Evolutionary conservation across 2,329 filamentous ascomycete genomes (phyloP).

Genomic region (Cladobotryum mycophilum): DNA sequence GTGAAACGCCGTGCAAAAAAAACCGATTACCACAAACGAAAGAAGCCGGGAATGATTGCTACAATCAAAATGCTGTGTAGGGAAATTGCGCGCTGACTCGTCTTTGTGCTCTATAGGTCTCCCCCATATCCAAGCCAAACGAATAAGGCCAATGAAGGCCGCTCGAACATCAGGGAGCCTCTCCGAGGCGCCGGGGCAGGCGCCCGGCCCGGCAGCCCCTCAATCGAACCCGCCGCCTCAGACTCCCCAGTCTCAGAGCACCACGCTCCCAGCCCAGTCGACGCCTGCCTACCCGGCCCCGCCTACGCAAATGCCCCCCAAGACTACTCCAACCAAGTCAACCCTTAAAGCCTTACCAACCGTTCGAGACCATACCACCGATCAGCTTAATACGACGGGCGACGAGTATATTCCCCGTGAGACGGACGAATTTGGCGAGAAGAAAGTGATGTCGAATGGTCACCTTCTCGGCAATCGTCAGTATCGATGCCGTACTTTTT

Average conservation of each 20-base stretch:
- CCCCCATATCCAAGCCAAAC: conserved; percentile 45
- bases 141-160: conserved; percentile 58
- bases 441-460: conserved; percentile 82
- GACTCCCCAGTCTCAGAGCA: conserved; percentile 47
- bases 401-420: conserved; percentile 96
- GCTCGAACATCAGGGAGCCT: conserved; percentile 41
- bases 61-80: not conserved
- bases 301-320: conserved; percentile 56
- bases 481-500: conserved; percentile 90
- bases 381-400: conserved; percentile 80
- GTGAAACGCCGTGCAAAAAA: conserved; percentile 25
- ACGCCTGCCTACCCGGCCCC: conserved; percentile 31
- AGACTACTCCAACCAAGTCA: conserved; percentile 72
- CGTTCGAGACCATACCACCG: conserved; percentile 93
- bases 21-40: not conserved
- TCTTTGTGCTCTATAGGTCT: conserved; percentile 34
- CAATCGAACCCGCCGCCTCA: conserved; percentile 43
- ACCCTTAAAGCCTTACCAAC: conserved; percentile 92
- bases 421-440: conserved; percentile 86
- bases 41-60: conserved; percentile 1
- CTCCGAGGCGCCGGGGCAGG: conserved; percentile 52
- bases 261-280: conserved; percentile 37
- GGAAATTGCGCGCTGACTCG: conserved; percentile 18
- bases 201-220: conserved; percentile 38
- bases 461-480: conserved; percentile 75